Percentiles rank a stretch among this genome's conserved stretches.
These are phyloP conservation scores for Forsythia suspensa DNA, from an alignment of 257 asterid species.

Conservation along the genomic window DNA sequence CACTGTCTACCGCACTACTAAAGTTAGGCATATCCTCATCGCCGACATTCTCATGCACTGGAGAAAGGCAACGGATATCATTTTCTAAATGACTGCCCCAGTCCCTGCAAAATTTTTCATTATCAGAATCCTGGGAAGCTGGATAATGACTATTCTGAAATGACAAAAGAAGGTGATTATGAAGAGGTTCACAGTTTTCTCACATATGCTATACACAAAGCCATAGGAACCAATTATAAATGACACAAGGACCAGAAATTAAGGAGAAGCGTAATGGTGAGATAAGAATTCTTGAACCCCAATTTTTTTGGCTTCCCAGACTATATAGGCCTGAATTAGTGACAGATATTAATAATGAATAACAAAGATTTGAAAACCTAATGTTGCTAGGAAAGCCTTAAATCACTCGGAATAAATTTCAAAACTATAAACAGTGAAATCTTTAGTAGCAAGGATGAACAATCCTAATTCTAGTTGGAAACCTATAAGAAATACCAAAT, in stretches of 20 bases:
- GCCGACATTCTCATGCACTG: conserved; percentile 28
- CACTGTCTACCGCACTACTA: conserved; percentile 29
- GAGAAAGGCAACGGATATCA: conserved; percentile 36
- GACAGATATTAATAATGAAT: neutral
- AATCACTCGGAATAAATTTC: neutral
- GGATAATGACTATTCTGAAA: neutral
- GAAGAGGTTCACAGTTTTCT: conserved; percentile 1
- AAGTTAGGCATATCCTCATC: conserved; percentile 37
- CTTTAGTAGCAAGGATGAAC: neutral
- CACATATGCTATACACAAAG: neutral
- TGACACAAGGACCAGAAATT: neutral
- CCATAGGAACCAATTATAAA: neutral
- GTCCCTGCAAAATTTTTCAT: conserved; percentile 54
- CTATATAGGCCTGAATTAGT: neutral
- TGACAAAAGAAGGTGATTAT: neutral
- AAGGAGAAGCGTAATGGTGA: neutral
- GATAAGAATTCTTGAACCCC: neutral
- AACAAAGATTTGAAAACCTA: neutral
- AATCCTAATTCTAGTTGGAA: neutral
- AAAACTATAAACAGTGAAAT: neutral
- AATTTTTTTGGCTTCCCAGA: neutral
- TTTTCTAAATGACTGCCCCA: conserved; percentile 54
- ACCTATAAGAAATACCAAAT: neutral
- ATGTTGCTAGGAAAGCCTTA: neutral
- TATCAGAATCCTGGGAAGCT: conserved; percentile 1